Evolutionary conservation across 2,329 filamentous ascomycete species (phyloP).

Genomic region (Clarireedia homoeocarpa): DNA sequence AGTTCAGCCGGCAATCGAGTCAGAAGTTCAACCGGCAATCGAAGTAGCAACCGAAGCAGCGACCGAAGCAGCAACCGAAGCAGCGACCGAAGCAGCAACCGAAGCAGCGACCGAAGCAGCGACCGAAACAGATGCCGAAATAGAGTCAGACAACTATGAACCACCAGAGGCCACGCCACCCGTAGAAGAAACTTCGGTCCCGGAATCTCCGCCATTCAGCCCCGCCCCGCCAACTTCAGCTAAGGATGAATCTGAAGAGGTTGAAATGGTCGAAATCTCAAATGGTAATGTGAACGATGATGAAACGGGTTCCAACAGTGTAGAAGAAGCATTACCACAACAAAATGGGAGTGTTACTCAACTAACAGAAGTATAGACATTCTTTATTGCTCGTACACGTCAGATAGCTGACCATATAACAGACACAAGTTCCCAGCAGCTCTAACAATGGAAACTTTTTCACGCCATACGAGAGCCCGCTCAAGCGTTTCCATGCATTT

Average conservation of each 20-base stretch:
- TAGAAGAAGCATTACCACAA: constrained; percentile 10
- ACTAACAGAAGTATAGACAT: constrained; percentile 20
- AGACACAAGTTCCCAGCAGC: constrained; percentile 12
- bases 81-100: no score
- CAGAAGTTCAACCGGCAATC: no score
- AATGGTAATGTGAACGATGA: constrained; percentile 13
- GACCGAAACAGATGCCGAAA: constrained; percentile 7
- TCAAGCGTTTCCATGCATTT: constrained; percentile 77
- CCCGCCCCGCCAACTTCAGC: constrained; percentile 31
- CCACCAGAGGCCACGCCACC: constrained; percentile 38
- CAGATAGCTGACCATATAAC: constrained; percentile 18
- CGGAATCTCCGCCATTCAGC: constrained; percentile 35
- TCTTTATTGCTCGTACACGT: constrained; percentile 10
- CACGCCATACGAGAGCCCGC: constrained; percentile 72
- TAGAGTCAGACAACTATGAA: constrained; percentile 46
- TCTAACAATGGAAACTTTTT: constrained; percentile 17
- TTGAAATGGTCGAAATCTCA: constrained; percentile 3
- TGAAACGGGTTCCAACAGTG: constrained; percentile 13
- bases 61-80: no score
- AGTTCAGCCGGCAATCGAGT: no score
- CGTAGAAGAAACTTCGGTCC: constrained; percentile 13
- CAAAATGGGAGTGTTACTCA: constrained; percentile 13
- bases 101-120: no score
- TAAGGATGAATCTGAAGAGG: constrained; percentile 15
- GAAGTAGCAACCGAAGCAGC: no score